Conservation (phyloP, 768 basidiomycete genomes). For the Coprinopsis strossmayeri region DNA sequence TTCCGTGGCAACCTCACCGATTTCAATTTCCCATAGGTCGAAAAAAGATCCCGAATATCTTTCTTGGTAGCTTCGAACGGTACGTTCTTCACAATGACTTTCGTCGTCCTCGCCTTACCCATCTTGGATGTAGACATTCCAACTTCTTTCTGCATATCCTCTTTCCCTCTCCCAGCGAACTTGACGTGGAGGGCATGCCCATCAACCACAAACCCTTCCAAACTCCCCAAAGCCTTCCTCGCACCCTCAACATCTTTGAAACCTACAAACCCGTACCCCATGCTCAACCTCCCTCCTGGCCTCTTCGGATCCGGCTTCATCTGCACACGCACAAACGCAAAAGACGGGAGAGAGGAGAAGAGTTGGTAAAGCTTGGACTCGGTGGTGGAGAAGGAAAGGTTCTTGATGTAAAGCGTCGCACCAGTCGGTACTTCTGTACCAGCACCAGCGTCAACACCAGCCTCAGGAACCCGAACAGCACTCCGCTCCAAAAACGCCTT, state of each 20-base stretch:
- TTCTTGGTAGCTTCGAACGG: slow-evolving; percentile 95
- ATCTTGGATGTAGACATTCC: slow-evolving; percentile 2
- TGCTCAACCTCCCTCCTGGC: slow-evolving; percentile 61
- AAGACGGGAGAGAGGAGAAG: slow-evolving; percentile 71
- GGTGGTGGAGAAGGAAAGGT: slow-evolving; percentile 89
- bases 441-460: slow-evolving; percentile 40
- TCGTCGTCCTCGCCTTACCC: slow-evolving; percentile 66
- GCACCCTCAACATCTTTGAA: slow-evolving; percentile 76
- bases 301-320: slow-evolving; percentile 85
- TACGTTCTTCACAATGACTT: slow-evolving; percentile 97
- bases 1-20: slow-evolving; percentile 91
- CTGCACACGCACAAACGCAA: slow-evolving; percentile 84
- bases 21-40: slow-evolving; percentile 90
- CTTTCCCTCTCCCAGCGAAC: slow-evolving; percentile 82
- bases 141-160: slow-evolving; percentile 36
- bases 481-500: neutral
- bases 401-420: slow-evolving; percentile 90
- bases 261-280: slow-evolving; percentile 96
- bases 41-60: slow-evolving; percentile 85
- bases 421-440: slow-evolving; percentile 47
- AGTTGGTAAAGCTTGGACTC: slow-evolving; percentile 61
- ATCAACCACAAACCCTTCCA: slow-evolving; percentile 81
- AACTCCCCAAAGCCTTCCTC: slow-evolving; percentile 62
- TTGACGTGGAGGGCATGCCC: slow-evolving; percentile 80
- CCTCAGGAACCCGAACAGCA: slow-evolving; percentile 8